These are phyloP conservation scores for Baudoinia panamericana DNA, from an alignment of 495 filamentous ascomycete genomes.

Conservation along the genomic window DNA sequence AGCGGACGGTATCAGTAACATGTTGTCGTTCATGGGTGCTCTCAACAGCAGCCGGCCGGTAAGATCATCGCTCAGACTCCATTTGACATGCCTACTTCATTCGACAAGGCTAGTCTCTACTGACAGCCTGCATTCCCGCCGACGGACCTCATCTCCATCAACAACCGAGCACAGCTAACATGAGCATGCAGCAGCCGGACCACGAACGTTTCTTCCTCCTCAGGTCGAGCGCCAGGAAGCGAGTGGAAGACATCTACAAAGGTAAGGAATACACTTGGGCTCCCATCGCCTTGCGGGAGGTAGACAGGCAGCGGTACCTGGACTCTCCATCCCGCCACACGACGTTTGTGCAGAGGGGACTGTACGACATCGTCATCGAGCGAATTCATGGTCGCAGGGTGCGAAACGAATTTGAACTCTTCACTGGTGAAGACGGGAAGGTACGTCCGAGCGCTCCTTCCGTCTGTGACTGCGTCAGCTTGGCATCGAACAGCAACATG, in stretches of 20 bases:
- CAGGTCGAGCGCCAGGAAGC: neutral
- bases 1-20: no score
- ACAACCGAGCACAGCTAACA: no score
- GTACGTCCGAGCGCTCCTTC: neutral
- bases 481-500: neutral
- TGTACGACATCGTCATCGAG: neutral
- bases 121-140: no score
- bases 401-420: slow-evolving; percentile 7
- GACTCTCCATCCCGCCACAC: neutral
- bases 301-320: neutral
- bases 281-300: neutral
- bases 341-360: neutral
- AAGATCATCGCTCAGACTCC: no score
- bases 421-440: slow-evolving; percentile 1
- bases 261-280: neutral
- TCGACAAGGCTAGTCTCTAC: no score
- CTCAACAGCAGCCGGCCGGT: no score
- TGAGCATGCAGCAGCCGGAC: neutral
- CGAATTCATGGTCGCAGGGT: neutral
- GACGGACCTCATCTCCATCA: no score
- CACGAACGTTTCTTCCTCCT: neutral
- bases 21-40: no score
- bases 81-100: no score
- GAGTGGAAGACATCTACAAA: neutral
- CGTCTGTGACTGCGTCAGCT: no score